Evolutionary conservation across 441 rosid species (phyloP).

Genomic region (Populus hybrid): DNA sequence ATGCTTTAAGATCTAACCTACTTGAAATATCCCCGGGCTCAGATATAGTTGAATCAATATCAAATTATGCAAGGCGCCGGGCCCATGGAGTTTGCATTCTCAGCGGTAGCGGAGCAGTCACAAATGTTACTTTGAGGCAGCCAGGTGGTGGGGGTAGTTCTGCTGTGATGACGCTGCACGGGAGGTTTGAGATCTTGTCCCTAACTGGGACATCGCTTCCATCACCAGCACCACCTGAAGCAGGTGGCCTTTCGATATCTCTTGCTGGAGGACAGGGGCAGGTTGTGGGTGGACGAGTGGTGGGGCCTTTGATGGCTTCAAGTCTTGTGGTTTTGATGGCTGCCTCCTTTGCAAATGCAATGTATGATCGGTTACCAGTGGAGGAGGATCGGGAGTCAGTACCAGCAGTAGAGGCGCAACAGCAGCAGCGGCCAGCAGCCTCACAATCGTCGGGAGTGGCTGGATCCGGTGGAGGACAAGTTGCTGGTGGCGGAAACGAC

Average conservation of each 20-base stretch:
- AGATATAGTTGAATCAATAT: slow-evolving; percentile 55
- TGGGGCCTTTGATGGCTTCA: slow-evolving; percentile 5
- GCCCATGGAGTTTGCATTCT: slow-evolving; percentile 68
- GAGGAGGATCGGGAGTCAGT: background rate
- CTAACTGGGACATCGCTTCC: slow-evolving; percentile 64
- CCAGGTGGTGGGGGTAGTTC: slow-evolving; percentile 35
- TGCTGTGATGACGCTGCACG: slow-evolving; percentile 56
- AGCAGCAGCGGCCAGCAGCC: background rate
- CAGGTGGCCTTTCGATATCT: slow-evolving; percentile 63
- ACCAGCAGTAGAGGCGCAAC: background rate
- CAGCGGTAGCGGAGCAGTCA: slow-evolving; percentile 59
- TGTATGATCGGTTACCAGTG: background rate
- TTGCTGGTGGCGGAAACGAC: background rate
- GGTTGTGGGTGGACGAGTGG: slow-evolving; percentile 10
- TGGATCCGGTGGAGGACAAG: background rate
- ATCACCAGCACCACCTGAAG: slow-evolving; percentile 65
- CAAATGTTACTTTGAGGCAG: slow-evolving; percentile 66
- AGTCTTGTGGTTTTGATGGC: background rate
- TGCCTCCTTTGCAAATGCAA: background rate
- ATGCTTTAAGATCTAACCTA: slow-evolving; percentile 62
- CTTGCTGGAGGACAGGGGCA: slow-evolving; percentile 43
- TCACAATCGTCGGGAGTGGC: background rate
- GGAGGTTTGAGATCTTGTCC: slow-evolving; percentile 62
- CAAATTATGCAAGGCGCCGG: slow-evolving; percentile 50
- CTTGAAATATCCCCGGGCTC: slow-evolving; percentile 59